Evolutionary conservation across 495 filamentous ascomycete genomes (phyloP), one percentile per base, ranked within the genome.

Genomic region (Poronia punctata): DNA sequence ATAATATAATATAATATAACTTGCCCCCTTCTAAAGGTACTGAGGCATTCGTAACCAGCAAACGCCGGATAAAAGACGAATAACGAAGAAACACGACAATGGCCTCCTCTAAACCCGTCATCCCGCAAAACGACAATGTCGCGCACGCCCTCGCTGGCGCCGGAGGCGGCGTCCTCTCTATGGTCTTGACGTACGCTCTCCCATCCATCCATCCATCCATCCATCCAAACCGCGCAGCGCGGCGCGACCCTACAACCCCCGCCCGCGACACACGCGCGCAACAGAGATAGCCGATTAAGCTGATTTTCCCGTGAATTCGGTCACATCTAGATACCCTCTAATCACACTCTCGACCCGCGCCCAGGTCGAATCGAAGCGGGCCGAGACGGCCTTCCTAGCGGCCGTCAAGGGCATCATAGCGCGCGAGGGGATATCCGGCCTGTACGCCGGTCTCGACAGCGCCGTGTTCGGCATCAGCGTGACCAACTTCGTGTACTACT

Each of bases 401-500:
- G 86, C 92, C 10, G 75, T 89, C 40, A 79, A 83, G 36, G 82
- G 82, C 48, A 97, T 99, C 53, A 72, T 99, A 28, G 79, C 88
- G 49, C 80, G 92, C 48, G 93, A 99, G 64, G 92, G 92, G 33
- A 67, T 95, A 19, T 65, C 73, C 0, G 93, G 93, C 10, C 75
- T 99, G 3, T 97, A 92, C 60, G 78, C 88, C 3, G 88, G 88
- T 7, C 73, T 95, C 23, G 82, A 90, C 52, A 89, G 83, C 16
- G 92, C 92, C 7, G 72, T 99, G 4, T 96, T 99, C 61, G 92
- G 93, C 52, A 97, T 97, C 67, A 90, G 84, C 61, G 82, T 99
- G 43, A 99, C 92, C 40, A 99, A 99, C 65, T 97, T 99, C 51
- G 89, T 99, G 16, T 99, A 99, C 66, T 99, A 99, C 66, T 99